A percentile compares a stretch with the other conserved stretches of the same genome.
Evolutionary conservation across 768 basidiomycete genomes (phyloP).

Genomic region (Tylopilus cervinicoccineus): DNA sequence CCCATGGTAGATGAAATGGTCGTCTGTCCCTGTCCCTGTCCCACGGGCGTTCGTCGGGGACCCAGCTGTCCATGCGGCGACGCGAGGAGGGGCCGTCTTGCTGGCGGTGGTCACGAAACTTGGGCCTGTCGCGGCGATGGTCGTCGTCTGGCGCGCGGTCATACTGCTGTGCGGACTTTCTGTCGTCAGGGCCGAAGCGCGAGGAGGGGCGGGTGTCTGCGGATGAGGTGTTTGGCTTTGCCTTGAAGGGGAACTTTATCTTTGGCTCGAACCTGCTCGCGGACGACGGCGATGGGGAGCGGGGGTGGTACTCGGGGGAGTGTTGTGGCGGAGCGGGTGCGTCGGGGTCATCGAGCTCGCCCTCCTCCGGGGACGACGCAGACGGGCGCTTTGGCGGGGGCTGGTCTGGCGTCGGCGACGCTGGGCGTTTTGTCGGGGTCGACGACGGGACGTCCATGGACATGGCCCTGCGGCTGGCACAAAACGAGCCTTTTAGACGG

Average conservation of each 20-base stretch:
- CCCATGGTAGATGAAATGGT: constrained; percentile 14
- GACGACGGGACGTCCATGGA: constrained; percentile 15
- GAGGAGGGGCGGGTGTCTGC: constrained; percentile 30
- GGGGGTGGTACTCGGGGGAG: constrained; percentile 19
- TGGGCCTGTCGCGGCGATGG: constrained; percentile 30
- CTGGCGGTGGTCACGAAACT: constrained; percentile 20
- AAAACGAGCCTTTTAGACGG: background rate
- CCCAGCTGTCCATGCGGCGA: constrained; percentile 24
- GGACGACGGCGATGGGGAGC: constrained; percentile 31
- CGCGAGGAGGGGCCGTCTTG: constrained; percentile 13
- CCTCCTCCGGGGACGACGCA: constrained; percentile 73
- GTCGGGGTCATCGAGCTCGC: constrained; percentile 66
- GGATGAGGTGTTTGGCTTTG: constrained; percentile 18
- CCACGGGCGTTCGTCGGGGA: constrained; percentile 25
- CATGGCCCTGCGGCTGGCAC: background rate
- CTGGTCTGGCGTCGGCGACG: constrained; percentile 49
- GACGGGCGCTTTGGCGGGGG: constrained; percentile 53
- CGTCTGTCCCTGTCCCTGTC: constrained; percentile 30
- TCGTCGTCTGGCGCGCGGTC: constrained; percentile 47
- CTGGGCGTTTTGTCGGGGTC: constrained; percentile 46
- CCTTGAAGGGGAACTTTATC: constrained; percentile 77
- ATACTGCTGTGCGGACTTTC: constrained; percentile 27
- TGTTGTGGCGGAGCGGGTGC: constrained; percentile 11
- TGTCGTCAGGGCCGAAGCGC: constrained; percentile 27
- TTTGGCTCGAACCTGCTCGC: constrained; percentile 38